Percentiles rank a stretch among this genome's conserved stretches.
phyloP scores from a whole-genome alignment of 257 asterid species.

The Cynanchum wilfordii region DNA sequence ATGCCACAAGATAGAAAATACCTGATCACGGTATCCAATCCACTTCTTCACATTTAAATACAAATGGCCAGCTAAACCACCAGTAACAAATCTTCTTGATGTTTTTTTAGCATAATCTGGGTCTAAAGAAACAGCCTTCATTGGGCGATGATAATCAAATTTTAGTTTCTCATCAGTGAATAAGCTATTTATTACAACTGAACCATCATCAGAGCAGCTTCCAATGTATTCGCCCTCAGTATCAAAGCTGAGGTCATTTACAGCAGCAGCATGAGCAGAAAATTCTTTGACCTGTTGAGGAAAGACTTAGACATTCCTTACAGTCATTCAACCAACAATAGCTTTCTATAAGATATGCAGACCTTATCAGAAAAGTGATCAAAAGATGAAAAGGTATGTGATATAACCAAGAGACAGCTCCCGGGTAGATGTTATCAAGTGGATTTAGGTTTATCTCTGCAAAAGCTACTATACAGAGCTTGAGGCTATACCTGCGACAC shows the following conservation, averaged over 20 bases:
- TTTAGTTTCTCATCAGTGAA: constrained; percentile 82
- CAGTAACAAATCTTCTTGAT: constrained; percentile 88
- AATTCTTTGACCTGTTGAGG: constrained; percentile 77
- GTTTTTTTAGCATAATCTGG: constrained; percentile 89
- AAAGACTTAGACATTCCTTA: not conserved
- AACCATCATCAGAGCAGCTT: constrained; percentile 99
- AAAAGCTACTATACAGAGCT: too few relatives aligned
- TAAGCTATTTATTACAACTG: constrained; percentile 84
- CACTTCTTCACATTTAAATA: constrained; percentile 83
- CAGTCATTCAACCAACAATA: constrained; percentile 11
- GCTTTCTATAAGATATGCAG: not conserved
- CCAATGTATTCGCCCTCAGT: constrained; percentile 94
- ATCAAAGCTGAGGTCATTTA: constrained; percentile 92
- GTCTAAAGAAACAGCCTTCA: constrained; percentile 94
- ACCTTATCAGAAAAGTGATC: not conserved
- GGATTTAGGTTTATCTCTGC: not conserved
- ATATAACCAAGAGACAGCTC: not conserved
- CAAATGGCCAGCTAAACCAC: constrained; percentile 96
- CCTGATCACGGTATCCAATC: constrained; percentile 97
- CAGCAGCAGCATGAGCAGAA: constrained; percentile 84
- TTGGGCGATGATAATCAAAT: constrained; percentile 94
- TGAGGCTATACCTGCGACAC: too few relatives aligned
- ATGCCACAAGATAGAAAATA: constrained; percentile 28
- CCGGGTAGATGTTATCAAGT: not conserved
- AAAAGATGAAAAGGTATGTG: not conserved